These are phyloP conservation scores for Collybiopsis confluens DNA, from an alignment of 768 basidiomycete species.

Conservation along the genomic window DNA sequence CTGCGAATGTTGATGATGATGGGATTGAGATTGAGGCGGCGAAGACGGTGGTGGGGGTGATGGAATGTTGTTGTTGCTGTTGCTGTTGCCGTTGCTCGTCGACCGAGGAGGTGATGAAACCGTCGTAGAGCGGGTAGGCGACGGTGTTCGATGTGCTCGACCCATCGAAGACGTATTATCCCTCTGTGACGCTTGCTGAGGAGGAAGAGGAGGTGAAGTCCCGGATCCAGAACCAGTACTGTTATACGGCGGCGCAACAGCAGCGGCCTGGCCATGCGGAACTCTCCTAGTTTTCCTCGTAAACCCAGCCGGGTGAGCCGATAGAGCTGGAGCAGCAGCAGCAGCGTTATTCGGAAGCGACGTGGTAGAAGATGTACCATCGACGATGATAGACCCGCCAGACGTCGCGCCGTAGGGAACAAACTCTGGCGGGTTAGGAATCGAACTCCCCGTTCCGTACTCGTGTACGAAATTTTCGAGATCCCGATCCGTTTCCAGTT, in stretches of 20 bases:
- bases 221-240: neutral
- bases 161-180: neutral
- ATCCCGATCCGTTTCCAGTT: constrained; percentile 83
- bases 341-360: neutral
- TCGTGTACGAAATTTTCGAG: constrained; percentile 85
- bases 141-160: too few relatives aligned
- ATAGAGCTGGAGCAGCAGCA: neutral
- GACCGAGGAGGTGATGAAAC: too few relatives aligned
- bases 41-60: neutral
- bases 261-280: too few relatives aligned
- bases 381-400: neutral
- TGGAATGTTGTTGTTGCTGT: neutral
- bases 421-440: constrained; percentile 75
- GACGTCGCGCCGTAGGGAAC: too few relatives aligned
- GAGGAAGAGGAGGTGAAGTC: neutral
- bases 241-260: constrained; percentile 13
- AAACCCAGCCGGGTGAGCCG: constrained; percentile 57
- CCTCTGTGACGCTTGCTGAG: neutral
- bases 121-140: too few relatives aligned
- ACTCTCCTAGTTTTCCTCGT: neutral
- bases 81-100: neutral
- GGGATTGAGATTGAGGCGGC: too few relatives aligned
- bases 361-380: neutral
- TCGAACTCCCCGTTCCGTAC: constrained; percentile 83
- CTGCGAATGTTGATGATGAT: neutral